phyloP scores from a whole-genome alignment of 495 filamentous ascomycete genomes.

The Lasiosphaeriaceae sp. region DNA sequence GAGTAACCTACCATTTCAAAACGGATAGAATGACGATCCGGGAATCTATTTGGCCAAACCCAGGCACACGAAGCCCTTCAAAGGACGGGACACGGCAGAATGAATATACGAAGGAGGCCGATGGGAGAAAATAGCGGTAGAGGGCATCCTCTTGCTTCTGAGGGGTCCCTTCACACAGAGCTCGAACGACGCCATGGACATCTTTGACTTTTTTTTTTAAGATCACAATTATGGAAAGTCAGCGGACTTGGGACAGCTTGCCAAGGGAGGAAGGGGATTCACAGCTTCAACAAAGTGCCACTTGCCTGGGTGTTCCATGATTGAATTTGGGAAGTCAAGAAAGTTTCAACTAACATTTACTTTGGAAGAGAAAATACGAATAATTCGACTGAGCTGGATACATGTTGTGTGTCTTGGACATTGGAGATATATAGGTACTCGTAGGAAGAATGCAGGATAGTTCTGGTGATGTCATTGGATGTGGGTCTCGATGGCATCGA shows the following conservation, averaged over 20 bases:
- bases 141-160: slow-evolving; percentile 58
- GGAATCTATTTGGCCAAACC: slow-evolving; percentile 48
- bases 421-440: no score
- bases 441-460: neutral
- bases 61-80: slow-evolving; percentile 34
- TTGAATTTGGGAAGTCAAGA: neutral
- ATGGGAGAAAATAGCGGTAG: slow-evolving; percentile 63
- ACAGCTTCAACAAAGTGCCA: neutral
- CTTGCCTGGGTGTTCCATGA: slow-evolving; percentile 22
- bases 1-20: slow-evolving; percentile 65
- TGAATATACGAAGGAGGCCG: slow-evolving; percentile 72
- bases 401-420: no score
- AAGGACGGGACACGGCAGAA: slow-evolving; percentile 71
- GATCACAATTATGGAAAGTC: no score
- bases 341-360: neutral
- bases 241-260: neutral
- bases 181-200: slow-evolving; percentile 59
- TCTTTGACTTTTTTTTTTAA: slow-evolving; percentile 26
- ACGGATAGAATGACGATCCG: slow-evolving; percentile 62
- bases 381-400: no score
- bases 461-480: slow-evolving; percentile 15
- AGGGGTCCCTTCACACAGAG: slow-evolving; percentile 62
- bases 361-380: no score
- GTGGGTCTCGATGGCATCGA: neutral
- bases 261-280: no score